phyloP scores from a whole-genome alignment of 495 filamentous ascomycete genomes.

The Penicillium cinerascens region DNA sequence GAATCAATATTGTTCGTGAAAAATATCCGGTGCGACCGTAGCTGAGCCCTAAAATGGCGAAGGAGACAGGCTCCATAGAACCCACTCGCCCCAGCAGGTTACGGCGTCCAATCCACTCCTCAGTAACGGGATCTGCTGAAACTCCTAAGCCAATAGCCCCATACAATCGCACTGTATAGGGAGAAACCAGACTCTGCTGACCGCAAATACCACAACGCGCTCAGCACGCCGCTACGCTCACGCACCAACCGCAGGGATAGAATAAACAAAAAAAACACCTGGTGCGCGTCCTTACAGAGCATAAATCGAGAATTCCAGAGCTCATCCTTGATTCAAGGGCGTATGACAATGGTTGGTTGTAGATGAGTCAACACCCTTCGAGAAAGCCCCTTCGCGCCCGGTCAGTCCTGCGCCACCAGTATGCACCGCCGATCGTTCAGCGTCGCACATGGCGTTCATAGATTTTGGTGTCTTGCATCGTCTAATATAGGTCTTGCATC shows the following conservation, averaged over 20 bases:
- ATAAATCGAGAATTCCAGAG: slow-evolving; percentile 16
- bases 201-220: slow-evolving; percentile 5
- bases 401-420: slow-evolving; percentile 21
- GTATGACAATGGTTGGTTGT: not conserved
- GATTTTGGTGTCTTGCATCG: slow-evolving; percentile 7
- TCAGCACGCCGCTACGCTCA: slow-evolving; percentile 18
- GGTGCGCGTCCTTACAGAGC: slow-evolving; percentile 22
- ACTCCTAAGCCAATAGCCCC: not conserved
- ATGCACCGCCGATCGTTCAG: slow-evolving; percentile 26
- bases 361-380: slow-evolving; percentile 25
- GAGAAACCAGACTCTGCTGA: not conserved
- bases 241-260: slow-evolving; percentile 29
- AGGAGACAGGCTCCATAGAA: slow-evolving; percentile 1
- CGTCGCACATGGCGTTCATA: slow-evolving; percentile 24
- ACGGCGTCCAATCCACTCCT: not conserved
- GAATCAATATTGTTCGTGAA: not conserved
- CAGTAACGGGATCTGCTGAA: not conserved
- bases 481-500: slow-evolving; percentile 5
- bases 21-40: slow-evolving; percentile 2
- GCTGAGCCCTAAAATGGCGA: slow-evolving; percentile 6
- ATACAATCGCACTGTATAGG: not conserved
- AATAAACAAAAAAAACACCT: slow-evolving; percentile 11
- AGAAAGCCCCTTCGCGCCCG: slow-evolving; percentile 20
- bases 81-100: not conserved
- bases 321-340: slow-evolving; percentile 19